phyloP scores from a whole-genome alignment of 768 basidiomycete species.

The Crepidotus variabilis region DNA sequence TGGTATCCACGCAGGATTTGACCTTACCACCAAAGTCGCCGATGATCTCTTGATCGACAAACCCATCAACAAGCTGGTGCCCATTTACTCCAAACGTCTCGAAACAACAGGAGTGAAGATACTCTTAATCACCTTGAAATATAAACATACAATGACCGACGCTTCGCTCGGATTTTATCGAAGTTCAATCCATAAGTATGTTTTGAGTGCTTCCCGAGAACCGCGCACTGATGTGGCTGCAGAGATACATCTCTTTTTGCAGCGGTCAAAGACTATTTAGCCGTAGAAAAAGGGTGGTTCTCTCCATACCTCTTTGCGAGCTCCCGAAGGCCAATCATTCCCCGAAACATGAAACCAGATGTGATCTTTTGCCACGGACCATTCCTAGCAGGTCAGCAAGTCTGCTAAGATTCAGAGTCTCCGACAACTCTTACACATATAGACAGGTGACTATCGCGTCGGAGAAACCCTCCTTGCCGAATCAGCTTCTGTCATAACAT shows the following conservation, averaged over 20 bases:
- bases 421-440: not conserved
- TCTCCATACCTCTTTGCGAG: slow-evolving; percentile 64
- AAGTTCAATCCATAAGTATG: slow-evolving; percentile 54
- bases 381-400: slow-evolving; percentile 46
- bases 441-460: slow-evolving; percentile 56
- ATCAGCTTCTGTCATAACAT: slow-evolving; percentile 48
- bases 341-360: slow-evolving; percentile 61
- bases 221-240: not conserved
- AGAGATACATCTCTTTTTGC: slow-evolving; percentile 59
- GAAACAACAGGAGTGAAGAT: slow-evolving; percentile 57
- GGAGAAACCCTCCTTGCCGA: slow-evolving; percentile 57
- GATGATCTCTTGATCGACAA: slow-evolving; percentile 51
- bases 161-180: slow-evolving; percentile 60
- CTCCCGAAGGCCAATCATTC: slow-evolving; percentile 55
- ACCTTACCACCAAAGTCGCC: slow-evolving; percentile 42
- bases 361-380: slow-evolving; percentile 64
- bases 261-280: slow-evolving; percentile 57
- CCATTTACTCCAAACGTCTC: slow-evolving; percentile 47
- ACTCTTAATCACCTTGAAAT: slow-evolving; percentile 56
- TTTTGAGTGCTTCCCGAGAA: slow-evolving; percentile 6
- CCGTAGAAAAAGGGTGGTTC: slow-evolving; percentile 67
- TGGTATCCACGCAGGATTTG: slow-evolving; percentile 52
- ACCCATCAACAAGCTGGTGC: slow-evolving; percentile 43
- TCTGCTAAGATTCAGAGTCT: not conserved
- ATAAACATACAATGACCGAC: slow-evolving; percentile 54